Evolutionary conservation across 257 asterid species (phyloP), one percentile per base, ranked within the genome.

Genomic region (Solanum sitiens): DNA sequence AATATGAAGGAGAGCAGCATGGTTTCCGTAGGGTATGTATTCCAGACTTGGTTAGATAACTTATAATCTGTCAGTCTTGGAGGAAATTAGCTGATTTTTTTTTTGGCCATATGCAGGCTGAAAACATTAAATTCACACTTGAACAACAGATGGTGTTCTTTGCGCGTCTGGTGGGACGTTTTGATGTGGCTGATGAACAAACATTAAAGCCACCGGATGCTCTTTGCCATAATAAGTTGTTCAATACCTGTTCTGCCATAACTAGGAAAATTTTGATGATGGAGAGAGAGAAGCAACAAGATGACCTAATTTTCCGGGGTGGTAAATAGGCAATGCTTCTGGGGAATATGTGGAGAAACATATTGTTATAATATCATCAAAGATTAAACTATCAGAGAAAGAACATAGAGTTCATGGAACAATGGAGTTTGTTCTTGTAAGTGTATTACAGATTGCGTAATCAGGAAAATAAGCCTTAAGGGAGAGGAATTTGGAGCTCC

Each of bases 101-200:
- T 84, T 16, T 56, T 11, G 3, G 63, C 63, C 53, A 45, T 71
- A 14, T 86, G 89, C 94, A 95, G 98, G 99, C 98, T 39, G 98
- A 97, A 88, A 97, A 95, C 89, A 95, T 97, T 63, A 97, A 94
- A 91, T 95, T 93, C 92, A 97, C 99, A 2, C 95, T 97, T 21
- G 98, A 97, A 87, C 99, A 97, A 87, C 99, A 97, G 89, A 93
- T 95, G 98, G 89, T 94, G 85, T 97, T 97, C 94, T 95, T 97
- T 87, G 99, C 99, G 5, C 98, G 98, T 87, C 86, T 95, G 87
- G 95, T 93, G 32, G 98, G 98, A 56, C 87, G 84, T 27, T 93
- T 93, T 89, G 70, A 90, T 70, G 95, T 97, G 30, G 98, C 98
- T 3, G 98, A 97, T 89, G 95, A n/a, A n/a, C n/a, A n/a, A n/a